Evolutionary conservation across 768 basidiomycete genomes (phyloP).

Genomic region (Rhodotorula graminis): DNA sequence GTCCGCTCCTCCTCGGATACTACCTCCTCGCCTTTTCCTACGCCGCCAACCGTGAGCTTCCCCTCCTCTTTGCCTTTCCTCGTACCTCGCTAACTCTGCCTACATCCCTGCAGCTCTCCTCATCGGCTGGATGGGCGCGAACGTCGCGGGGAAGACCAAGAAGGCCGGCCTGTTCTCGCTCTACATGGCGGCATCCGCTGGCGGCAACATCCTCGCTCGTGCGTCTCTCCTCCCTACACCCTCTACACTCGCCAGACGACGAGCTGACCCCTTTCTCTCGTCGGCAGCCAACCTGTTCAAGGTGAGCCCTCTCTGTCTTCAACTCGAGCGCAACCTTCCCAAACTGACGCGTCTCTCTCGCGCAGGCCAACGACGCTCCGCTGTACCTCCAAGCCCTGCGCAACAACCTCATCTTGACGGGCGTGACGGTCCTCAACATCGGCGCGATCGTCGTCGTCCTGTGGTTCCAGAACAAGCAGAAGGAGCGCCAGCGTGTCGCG

Average conservation of each 20-base stretch:
- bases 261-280: neutral
- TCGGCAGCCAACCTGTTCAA: slow-evolving; percentile 46
- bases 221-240: neutral
- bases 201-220: slow-evolving; percentile 43
- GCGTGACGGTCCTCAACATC: slow-evolving; percentile 38
- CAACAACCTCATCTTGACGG: slow-evolving; percentile 35
- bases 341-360: too few relatives aligned
- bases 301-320: neutral
- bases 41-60: neutral
- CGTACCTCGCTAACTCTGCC: neutral
- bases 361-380: slow-evolving; percentile 39
- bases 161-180: slow-evolving; percentile 39
- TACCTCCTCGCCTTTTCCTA: slow-evolving; percentile 44
- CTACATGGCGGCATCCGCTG: slow-evolving; percentile 41
- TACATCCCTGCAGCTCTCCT: slow-evolving; percentile 37
- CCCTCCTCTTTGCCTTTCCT: neutral
- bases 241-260: neutral
- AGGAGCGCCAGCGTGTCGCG: slow-evolving; percentile 42
- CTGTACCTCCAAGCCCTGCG: neutral
- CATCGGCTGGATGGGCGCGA: slow-evolving; percentile 46
- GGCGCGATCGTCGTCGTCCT: slow-evolving; percentile 40
- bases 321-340: too few relatives aligned
- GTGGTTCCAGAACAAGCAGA: slow-evolving; percentile 42
- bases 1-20: slow-evolving; percentile 45
- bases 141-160: slow-evolving; percentile 45